Base-by-base conservation (phyloP, 192 early-diverging fungal species). In the Mortierella antarctica region DNA sequence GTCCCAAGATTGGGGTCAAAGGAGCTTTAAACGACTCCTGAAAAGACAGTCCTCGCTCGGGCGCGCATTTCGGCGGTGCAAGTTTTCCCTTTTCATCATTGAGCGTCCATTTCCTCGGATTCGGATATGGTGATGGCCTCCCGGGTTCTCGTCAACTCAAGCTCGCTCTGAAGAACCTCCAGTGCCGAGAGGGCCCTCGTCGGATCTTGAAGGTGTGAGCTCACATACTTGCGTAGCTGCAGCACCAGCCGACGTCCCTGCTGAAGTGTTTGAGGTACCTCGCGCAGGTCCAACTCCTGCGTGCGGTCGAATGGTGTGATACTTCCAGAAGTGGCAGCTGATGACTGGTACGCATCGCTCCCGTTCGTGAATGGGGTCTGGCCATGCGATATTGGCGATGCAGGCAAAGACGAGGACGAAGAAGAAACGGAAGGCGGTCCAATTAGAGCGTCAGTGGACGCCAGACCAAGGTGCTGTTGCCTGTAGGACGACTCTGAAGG, bases 171-270 rank as follows among this genome's bases (percentile, higher is more conserved):
- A n/a, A 79, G 44, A 0, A 50, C 52, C 1, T 71, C 64, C 2
- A 79, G 52, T 42, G 58, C 55, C 12, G 60, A 52, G 11, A 79
- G 23, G 20, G 69, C 68, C n/a, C 42, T 44, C 20, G 68, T 42
- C 3, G 68, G 50, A 15, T 67, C 64, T 31, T 47, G 56, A 5
- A 62, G 57, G 41, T 67, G 51, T 0, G 50, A 21, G 0, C 56
- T 49, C 7, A 59, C 69, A 67, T 66, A 79, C 41, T 71, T 57
- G 2, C 69, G 40, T 31, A 79, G 31, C 18, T 47, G 69, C 3
- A 14, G 12, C 9, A 79, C n/a, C 12, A 65, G 20, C n/a, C 61
- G 57, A 5, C 62, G 76, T 4, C 50, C 69, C 4, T 79, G 69
- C 21, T 67, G 76, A 42, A 67, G 21, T 2, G 48, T 57, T 56